Conservation (phyloP, 306 rosid species). For the Benincasa hispida region DNA sequence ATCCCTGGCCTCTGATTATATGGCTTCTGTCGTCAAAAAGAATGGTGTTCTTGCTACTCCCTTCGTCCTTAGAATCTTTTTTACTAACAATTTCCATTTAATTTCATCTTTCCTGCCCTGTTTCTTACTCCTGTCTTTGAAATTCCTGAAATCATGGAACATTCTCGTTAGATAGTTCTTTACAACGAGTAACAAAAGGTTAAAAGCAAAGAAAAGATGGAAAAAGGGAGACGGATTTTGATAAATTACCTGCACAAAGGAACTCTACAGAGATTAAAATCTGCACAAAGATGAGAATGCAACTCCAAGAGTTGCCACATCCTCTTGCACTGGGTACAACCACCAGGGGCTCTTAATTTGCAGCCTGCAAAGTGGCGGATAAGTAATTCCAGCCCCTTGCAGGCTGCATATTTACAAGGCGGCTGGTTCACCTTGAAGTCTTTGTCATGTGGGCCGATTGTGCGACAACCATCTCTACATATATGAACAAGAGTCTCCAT, state of each 20-base stretch:
- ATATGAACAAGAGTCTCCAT: constrained; percentile 98
- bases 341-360: constrained; percentile 72
- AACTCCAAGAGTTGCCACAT: constrained; percentile 94
- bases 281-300: constrained; percentile 69
- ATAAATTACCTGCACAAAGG: constrained; percentile 68
- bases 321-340: constrained; percentile 81
- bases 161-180: background rate
- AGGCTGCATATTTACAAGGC: constrained; percentile 62
- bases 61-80: constrained; percentile 48
- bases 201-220: background rate
- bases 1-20: background rate
- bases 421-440: constrained; percentile 54
- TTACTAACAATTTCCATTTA: constrained; percentile 68
- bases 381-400: constrained; percentile 75
- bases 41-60: constrained; percentile 39
- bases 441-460: constrained; percentile 79
- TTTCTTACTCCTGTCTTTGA: constrained; percentile 40
- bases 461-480: constrained; percentile 80
- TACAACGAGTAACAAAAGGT: background rate
- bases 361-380: constrained; percentile 94
- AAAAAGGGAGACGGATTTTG: background rate
- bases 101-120: constrained; percentile 81
- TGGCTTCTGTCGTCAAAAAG: constrained; percentile 21
- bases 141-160: constrained; percentile 50
- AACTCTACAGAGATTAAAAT: constrained; percentile 50